phyloP scores from a whole-genome alignment of 2,329 filamentous ascomycete species.

The Dothideomycetes sp. region DNA sequence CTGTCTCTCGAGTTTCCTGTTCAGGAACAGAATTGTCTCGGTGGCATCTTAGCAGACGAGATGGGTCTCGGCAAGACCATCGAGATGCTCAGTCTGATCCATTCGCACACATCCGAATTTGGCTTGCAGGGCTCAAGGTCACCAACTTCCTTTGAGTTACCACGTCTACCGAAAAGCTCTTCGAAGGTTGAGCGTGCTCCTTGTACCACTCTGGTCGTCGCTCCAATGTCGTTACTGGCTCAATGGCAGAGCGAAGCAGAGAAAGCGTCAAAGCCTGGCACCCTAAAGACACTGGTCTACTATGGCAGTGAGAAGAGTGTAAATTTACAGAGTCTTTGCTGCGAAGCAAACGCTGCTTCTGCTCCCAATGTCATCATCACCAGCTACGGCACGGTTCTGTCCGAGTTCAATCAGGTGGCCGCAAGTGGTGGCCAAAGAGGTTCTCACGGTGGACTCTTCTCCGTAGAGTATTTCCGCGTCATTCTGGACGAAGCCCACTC shows the following conservation, averaged over 20 bases:
- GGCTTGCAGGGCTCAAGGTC: constrained; percentile 7
- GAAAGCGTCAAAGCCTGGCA: constrained; percentile 76
- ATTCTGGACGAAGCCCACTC: constrained; percentile 93
- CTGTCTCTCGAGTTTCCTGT: constrained; percentile 82
- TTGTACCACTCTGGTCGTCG: constrained; percentile 87
- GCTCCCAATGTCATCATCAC: constrained; percentile 90
- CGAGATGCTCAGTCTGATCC: constrained; percentile 90
- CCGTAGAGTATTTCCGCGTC: constrained; percentile 84
- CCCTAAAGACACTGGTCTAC: constrained; percentile 77
- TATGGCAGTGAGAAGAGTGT: constrained; percentile 77
- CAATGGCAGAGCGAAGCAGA: constrained; percentile 96
- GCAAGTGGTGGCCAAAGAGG: constrained; percentile 55
- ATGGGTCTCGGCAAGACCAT: constrained; percentile 99
- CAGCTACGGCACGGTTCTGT: constrained; percentile 83
- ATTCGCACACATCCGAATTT: constrained; percentile 60
- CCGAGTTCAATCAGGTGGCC: constrained; percentile 70
- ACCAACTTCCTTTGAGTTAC: constrained; percentile 44
- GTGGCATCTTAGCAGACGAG: constrained; percentile 87
- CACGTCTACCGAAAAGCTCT: constrained; percentile 48
- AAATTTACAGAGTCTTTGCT: constrained; percentile 71
- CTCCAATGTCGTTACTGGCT: constrained; percentile 89
- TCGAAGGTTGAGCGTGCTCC: constrained; percentile 57
- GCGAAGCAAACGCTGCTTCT: constrained; percentile 56
- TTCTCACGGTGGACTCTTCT: constrained; percentile 64
- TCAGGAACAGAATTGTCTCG: constrained; percentile 89